Percentiles rank a stretch among this genome's conserved stretches.
Evolutionary conservation across 2,329 filamentous ascomycete species (phyloP).

Genomic region (Penicillium sp.): DNA sequence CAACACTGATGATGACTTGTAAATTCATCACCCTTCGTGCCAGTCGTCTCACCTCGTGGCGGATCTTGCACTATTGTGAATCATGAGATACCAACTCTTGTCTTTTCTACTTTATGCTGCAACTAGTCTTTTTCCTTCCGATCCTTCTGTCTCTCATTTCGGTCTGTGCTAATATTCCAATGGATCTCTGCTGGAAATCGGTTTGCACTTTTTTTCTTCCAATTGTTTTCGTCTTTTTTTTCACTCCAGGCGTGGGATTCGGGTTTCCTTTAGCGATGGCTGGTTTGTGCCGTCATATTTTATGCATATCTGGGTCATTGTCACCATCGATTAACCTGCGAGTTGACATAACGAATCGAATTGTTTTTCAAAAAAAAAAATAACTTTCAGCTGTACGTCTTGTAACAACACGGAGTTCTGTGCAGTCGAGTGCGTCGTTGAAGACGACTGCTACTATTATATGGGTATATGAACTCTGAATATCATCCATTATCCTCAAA

Average conservation of each 20-base stretch:
- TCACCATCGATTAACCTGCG: background rate
- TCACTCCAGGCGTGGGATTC: background rate
- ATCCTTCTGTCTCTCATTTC: background rate
- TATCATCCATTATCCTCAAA: background rate
- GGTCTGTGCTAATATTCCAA: background rate
- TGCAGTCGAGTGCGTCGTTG: background rate
- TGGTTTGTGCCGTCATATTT: background rate
- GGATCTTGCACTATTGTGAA: background rate
- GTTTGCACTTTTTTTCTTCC: background rate
- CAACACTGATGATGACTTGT: background rate
- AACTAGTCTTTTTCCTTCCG: background rate
- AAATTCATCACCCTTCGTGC: background rate
- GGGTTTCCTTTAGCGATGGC: background rate
- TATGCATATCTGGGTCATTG: background rate
- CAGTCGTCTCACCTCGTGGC: background rate
- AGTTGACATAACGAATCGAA: background rate
- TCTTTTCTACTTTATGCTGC: background rate
- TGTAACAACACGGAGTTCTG: background rate
- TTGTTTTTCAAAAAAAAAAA: background rate
- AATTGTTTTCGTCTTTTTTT: background rate
- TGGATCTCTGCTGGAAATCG: background rate
- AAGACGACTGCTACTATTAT: background rate
- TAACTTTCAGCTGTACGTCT: background rate
- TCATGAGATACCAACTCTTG: background rate
- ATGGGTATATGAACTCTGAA: background rate